These are phyloP conservation scores for Elaeagnus macrophylla DNA, from an alignment of 306 rosid species.

Conservation along the genomic window DNA sequence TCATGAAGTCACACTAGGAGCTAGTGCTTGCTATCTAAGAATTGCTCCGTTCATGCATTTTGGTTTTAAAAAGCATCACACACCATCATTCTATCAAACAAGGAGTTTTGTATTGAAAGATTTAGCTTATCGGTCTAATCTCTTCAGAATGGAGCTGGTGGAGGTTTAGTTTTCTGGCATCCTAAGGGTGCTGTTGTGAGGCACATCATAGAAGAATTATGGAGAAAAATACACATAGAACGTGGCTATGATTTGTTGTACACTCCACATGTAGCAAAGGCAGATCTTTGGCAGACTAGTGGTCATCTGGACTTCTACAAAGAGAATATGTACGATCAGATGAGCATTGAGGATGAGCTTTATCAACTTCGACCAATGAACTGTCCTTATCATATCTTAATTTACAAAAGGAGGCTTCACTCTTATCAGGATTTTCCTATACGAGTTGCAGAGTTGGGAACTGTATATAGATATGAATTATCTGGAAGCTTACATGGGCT, in stretches of 20 bases:
- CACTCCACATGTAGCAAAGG: conserved; percentile 97
- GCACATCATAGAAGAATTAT: conserved; percentile 76
- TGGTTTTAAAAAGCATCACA: conserved; percentile 2
- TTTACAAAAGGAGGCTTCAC: conserved; percentile 82
- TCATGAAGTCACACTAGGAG: no score
- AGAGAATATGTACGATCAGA: conserved; percentile 94
- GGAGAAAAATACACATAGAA: conserved; percentile 73
- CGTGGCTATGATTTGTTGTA: conserved; percentile 79
- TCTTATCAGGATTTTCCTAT: conserved; percentile 88
- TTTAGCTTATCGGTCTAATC: conserved; percentile 23
- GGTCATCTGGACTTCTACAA: conserved; percentile 90
- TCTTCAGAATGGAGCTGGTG: conserved; percentile 87
- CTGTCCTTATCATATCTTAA: conserved; percentile 90
- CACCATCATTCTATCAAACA: conserved; percentile 1
- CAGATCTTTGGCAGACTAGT: conserved; percentile 95
- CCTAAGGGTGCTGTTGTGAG: conserved; percentile 95
- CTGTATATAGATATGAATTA: conserved; percentile 87
- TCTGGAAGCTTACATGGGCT: conserved; percentile 98
- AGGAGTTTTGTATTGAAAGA: conserved; percentile 16
- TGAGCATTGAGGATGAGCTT: conserved; percentile 78
- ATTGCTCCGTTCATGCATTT: conserved; percentile 14
- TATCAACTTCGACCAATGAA: conserved; percentile 98
- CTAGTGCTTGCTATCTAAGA: no score
- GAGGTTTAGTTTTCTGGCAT: conserved; percentile 98
- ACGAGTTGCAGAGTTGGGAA: conserved; percentile 88